These are phyloP conservation scores for Plasmodium berghei DNA, from an alignment of 169 alveolate species.

Conservation along the genomic window DNA sequence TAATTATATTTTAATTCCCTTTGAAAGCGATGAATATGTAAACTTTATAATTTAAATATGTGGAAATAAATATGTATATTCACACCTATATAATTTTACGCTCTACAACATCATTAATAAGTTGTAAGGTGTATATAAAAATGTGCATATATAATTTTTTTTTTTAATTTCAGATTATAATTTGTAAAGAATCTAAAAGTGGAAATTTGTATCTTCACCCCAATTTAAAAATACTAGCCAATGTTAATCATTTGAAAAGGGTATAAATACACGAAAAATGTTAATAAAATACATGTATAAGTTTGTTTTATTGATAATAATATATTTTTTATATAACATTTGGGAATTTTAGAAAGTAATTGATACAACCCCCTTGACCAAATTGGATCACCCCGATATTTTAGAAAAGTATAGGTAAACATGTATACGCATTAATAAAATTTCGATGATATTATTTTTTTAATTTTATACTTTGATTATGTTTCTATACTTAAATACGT, in stretches of 20 bases:
- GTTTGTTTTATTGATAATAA: not conserved
- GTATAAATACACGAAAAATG: not conserved
- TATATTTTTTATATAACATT: not conserved
- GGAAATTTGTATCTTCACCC: conserved; percentile 43
- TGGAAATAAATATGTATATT: not conserved
- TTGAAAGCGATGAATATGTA: conserved; percentile 48
- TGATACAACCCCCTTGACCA: not conserved
- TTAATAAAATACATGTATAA: not conserved
- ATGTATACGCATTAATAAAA: not conserved
- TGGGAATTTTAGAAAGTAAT: conserved; percentile 12
- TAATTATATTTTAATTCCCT: conserved; percentile 27
- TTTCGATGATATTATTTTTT: not conserved
- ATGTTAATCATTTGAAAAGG: conserved; percentile 64
- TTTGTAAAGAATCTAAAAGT: conserved; percentile 41
- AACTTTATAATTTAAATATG: not conserved
- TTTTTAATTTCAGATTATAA: conserved; percentile 17
- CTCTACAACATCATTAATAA: not conserved
- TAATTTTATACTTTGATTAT: not conserved
- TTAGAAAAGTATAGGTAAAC: conserved; percentile 59
- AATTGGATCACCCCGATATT: conserved; percentile 18
- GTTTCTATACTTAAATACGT: not conserved
- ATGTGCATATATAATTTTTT: not conserved
- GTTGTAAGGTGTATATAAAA: not conserved
- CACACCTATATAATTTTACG: not conserved
- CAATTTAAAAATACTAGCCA: conserved; percentile 28